These are phyloP conservation scores for Amanita phalloides DNA, from an alignment of 768 basidiomycete species.

Conservation along the genomic window DNA sequence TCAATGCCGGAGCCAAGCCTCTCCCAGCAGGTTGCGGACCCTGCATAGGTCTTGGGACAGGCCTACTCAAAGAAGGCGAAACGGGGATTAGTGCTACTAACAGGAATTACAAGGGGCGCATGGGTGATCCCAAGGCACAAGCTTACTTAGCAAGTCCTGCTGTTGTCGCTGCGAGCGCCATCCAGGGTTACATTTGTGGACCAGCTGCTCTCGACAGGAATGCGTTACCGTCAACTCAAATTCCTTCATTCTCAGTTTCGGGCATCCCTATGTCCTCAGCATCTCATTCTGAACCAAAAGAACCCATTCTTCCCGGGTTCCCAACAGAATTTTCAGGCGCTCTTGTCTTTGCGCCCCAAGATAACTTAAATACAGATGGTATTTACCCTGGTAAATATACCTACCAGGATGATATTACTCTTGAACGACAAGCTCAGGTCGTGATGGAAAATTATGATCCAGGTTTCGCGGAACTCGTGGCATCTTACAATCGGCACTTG, in stretches of 20 bases:
- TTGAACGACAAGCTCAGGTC: slow-evolving; percentile 85
- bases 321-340: slow-evolving; percentile 75
- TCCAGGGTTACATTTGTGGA: slow-evolving; percentile 83
- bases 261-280: slow-evolving; percentile 18
- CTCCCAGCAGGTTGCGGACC: slow-evolving; percentile 96
- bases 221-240: slow-evolving; percentile 34
- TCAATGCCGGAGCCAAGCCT: slow-evolving; percentile 84
- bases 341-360: slow-evolving; percentile 89
- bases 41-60: slow-evolving; percentile 93
- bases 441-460: slow-evolving; percentile 99
- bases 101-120: slow-evolving; percentile 97
- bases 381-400: slow-evolving; percentile 99
- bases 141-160: slow-evolving; percentile 96
- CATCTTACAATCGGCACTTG: slow-evolving; percentile 29
- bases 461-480: slow-evolving; percentile 63
- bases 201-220: slow-evolving; percentile 57
- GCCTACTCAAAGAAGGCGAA: slow-evolving; percentile 88
- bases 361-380: slow-evolving; percentile 96
- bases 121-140: slow-evolving; percentile 92
- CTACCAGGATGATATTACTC: slow-evolving; percentile 98
- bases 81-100: slow-evolving; percentile 97
- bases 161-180: slow-evolving; percentile 92
- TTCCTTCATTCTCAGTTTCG: slow-evolving; percentile 50
- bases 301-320: slow-evolving; percentile 74
- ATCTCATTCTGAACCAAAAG: slow-evolving; percentile 25